These are phyloP conservation scores for Skeletonema menzelii DNA, from an alignment of 108 stramenopile species.

Conservation along the genomic window DNA sequence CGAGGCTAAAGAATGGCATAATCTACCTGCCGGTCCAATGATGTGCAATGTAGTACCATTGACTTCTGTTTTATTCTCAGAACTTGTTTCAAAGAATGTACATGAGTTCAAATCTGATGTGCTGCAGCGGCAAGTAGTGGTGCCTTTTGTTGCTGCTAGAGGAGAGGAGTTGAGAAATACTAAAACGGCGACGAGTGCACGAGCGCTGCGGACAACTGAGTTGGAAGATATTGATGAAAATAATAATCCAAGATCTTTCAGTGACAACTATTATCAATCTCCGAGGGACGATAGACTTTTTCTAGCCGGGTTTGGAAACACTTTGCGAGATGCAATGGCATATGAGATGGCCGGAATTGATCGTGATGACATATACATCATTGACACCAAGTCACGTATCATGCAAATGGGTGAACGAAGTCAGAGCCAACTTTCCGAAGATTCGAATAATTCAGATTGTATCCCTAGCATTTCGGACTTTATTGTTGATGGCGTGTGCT, in stretches of 20 bases:
- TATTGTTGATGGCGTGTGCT: slow-evolving; percentile 6
- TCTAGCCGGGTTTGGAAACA: slow-evolving; percentile 83
- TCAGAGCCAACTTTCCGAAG: neutral
- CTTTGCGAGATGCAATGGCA: slow-evolving; percentile 65
- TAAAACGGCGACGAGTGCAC: neutral
- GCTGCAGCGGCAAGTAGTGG: slow-evolving; percentile 59
- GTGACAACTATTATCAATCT: slow-evolving; percentile 3
- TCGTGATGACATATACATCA: slow-evolving; percentile 70
- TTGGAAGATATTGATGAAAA: neutral
- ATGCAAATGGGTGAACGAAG: slow-evolving; percentile 41
- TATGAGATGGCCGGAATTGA: slow-evolving; percentile 78
- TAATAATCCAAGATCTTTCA: neutral
- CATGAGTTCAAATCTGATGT: slow-evolving; percentile 76
- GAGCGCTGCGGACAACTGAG: neutral
- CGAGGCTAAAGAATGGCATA: neutral
- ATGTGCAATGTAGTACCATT: slow-evolving; percentile 73
- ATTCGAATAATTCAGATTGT: neutral
- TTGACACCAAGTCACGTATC: slow-evolving; percentile 61
- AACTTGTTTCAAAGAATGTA: slow-evolving; percentile 62
- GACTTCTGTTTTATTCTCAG: slow-evolving; percentile 63
- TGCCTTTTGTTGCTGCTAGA: slow-evolving; percentile 70
- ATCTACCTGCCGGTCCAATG: slow-evolving; percentile 71
- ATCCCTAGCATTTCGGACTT: neutral
- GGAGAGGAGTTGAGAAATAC: slow-evolving; percentile 22
- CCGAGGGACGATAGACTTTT: slow-evolving; percentile 52